phyloP scores from a whole-genome alignment of 176 grass and related monocot genomes.

The Juncus effusus region DNA sequence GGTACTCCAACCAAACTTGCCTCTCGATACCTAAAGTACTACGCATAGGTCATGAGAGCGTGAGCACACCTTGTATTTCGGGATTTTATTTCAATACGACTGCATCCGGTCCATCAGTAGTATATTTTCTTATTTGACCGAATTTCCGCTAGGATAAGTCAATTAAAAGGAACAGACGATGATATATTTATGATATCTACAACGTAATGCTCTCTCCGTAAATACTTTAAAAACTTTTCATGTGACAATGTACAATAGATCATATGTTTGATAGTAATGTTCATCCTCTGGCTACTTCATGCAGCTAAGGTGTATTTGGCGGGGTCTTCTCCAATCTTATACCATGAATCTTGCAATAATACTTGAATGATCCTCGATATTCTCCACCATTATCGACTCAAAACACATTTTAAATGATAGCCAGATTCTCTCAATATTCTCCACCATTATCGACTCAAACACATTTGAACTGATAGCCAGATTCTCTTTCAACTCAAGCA shows the following conservation, averaged over 20 bases:
- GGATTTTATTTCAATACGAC: too few species aligned
- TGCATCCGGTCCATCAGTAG: too few species aligned
- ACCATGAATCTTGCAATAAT: neutral
- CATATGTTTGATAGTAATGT: neutral
- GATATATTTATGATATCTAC: neutral
- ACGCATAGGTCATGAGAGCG: too few species aligned
- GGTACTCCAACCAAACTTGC: too few species aligned
- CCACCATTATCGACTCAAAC: too few species aligned
- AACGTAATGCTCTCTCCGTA: neutral
- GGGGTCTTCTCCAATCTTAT: neutral
- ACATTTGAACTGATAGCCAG: too few species aligned
- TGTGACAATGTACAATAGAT: neutral
- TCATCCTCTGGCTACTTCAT: slow-evolving; percentile 7
- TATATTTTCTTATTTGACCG: neutral
- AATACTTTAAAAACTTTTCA: neutral
- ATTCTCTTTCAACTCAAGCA: slow-evolving; percentile 21
- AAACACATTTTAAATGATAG: neutral
- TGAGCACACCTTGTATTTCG: too few species aligned
- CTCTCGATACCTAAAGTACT: too few species aligned
- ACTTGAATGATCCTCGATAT: neutral
- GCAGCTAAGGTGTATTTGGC: slow-evolving; percentile 4
- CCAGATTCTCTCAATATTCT: too few species aligned
- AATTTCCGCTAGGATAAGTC: neutral
- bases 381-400: slow-evolving; percentile 11
- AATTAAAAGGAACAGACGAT: neutral